Evolutionary conservation across 306 rosid species (phyloP), one percentile per base, ranked within the genome.

Genomic region (Gastrolobium bilobum): DNA sequence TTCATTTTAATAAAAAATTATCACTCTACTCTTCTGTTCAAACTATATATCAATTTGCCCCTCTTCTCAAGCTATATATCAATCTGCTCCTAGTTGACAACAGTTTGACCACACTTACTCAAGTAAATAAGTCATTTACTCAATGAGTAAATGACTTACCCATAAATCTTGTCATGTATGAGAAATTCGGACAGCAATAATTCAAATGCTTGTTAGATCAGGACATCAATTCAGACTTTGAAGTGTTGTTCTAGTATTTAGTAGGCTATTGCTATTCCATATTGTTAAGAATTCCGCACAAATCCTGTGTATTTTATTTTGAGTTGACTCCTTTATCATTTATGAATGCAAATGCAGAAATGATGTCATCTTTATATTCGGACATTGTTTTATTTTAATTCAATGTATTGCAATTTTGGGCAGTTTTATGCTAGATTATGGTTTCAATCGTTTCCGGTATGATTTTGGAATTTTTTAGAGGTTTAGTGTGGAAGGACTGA

Each of bases 121-220:
- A 1, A 20, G 26, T 20, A 20, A 20, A 20, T 20, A 20, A 20
- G 26, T 20, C 26, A 20, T 20, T 20, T 20, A 20, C 26, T 20
- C 26, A 1, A 20, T 20, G 26, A 20, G 26, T 20, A 20, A 20
- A 20, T 20, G 26, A 20, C 26, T 6, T 53, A 31, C 50, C 62
- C n/a, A 74, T 38, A 60, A 84, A 68, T 86, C 52, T 59, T 76
- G 72, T 44, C 93, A 87, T 93, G 85, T 75, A 65, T 77, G 76
- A 77, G 85, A 86, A 82, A 73, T 54, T 64, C 78, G 43, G 87
- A 80, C 87, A 81, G 88, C 77, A 79, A 79, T 40, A 71, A 78
- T 70, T 80, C 79, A 64, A 77, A 80, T 61, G 90, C 87, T 84
- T 90, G 81, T 80, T 82, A 76, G 83, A 75, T 73, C 83, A 85